Percentiles rank a stretch among this genome's conserved stretches.
Conservation (phyloP, 2,329 filamentous ascomycete species). For the Phialophora chinensis region DNA sequence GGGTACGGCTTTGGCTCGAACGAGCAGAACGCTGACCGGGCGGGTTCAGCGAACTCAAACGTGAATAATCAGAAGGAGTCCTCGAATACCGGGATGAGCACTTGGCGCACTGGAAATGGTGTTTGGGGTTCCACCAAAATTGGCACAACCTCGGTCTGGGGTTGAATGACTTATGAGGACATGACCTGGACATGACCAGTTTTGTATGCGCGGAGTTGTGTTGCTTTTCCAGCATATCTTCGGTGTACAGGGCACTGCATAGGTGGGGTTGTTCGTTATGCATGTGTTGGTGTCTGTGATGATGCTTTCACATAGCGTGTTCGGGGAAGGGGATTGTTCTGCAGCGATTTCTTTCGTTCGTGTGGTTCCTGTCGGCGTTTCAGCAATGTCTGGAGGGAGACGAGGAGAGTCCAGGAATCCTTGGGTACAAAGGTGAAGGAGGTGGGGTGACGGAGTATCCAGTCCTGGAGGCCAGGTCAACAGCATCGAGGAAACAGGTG, state of each 20-base stretch:
- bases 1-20: constrained; percentile 60
- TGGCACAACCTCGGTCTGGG: constrained; percentile 93
- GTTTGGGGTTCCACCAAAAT: constrained; percentile 85
- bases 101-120: constrained; percentile 80
- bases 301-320: constrained; percentile 36
- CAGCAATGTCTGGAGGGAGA: constrained; percentile 15
- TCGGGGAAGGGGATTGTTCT: constrained; percentile 14
- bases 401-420: constrained; percentile 11
- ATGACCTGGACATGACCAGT: constrained; percentile 32
- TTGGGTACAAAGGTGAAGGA: background rate
- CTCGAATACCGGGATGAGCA: constrained; percentile 55
- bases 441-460: background rate
- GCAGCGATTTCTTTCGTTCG: constrained; percentile 23
- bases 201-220: constrained; percentile 36
- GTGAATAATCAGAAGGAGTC: constrained; percentile 56
- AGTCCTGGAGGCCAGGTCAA: background rate
- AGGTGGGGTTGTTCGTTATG: constrained; percentile 29
- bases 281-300: constrained; percentile 29
- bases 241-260: constrained; percentile 34
- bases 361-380: constrained; percentile 20
- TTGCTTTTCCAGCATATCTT: constrained; percentile 36
- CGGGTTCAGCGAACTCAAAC: constrained; percentile 66
- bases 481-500: background rate
- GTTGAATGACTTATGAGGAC: constrained; percentile 57
- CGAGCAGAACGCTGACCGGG: constrained; percentile 58